Conservation (phyloP, 1,139 yeast genomes). For the Yamadazyma friedrichii region DNA sequence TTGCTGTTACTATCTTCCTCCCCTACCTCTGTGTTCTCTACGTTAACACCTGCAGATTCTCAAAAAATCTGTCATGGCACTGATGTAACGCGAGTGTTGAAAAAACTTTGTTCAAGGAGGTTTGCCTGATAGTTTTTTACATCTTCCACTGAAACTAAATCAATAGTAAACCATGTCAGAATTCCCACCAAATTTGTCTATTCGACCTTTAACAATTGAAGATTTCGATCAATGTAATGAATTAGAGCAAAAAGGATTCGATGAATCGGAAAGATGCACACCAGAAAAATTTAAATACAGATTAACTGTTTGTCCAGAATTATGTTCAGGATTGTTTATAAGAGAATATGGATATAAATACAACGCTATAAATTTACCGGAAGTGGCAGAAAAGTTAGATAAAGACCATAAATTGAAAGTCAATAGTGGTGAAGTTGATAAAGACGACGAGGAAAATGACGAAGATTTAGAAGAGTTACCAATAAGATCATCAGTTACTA, state of each 20-base stretch:
- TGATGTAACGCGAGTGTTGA: too few relatives aligned
- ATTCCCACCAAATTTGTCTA: constrained; percentile 63
- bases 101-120: too few relatives aligned
- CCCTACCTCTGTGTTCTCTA: too few relatives aligned
- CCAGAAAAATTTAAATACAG: constrained; percentile 66
- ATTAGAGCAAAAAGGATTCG: constrained; percentile 69
- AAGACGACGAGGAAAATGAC: constrained; percentile 26
- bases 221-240: constrained; percentile 62
- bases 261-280: constrained; percentile 61
- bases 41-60: too few relatives aligned
- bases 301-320: constrained; percentile 80
- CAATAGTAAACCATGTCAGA: constrained; percentile 25
- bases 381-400: constrained; percentile 37
- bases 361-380: constrained; percentile 46
- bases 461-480: constrained; percentile 43
- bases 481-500: constrained; percentile 47
- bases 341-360: constrained; percentile 57
- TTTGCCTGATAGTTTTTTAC: too few relatives aligned
- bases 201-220: constrained; percentile 74
- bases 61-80: too few relatives aligned
- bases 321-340: constrained; percentile 82
- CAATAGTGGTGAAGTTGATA: constrained; percentile 22
- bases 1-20: too few relatives aligned
- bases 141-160: too few relatives aligned
- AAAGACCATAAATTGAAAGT: constrained; percentile 25